A percentile compares a stretch with the other conserved stretches of the same genome.
Conservation (phyloP, 225 moss, liverwort and hornwort genomes). For the Neckera pumila region DNA sequence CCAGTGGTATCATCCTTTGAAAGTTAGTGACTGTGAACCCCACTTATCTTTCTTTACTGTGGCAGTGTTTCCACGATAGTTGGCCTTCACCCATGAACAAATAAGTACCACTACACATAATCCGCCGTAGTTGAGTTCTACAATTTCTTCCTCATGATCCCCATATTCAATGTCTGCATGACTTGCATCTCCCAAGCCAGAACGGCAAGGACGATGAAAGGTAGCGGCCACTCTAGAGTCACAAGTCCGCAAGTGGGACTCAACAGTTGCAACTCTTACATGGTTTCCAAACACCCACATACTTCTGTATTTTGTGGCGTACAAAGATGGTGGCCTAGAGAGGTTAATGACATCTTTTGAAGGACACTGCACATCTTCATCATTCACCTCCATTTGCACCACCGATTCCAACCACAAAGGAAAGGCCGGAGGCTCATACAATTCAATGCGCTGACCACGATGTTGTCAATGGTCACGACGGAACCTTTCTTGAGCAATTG, state of each 20-base stretch:
- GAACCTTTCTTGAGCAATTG: too few species aligned
- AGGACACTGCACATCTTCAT: rapidly evolving
- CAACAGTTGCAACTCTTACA: rapidly evolving
- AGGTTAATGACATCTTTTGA: rapidly evolving
- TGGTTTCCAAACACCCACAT: not conserved
- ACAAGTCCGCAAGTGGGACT: not conserved
- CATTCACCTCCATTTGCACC: rapidly evolving
- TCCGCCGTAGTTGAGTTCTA: not conserved
- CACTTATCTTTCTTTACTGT: not conserved
- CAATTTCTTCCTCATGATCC: not conserved
- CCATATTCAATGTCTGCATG: not conserved
- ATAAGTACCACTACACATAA: not conserved
- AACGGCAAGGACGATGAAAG: not conserved
- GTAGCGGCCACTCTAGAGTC: not conserved
- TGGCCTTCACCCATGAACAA: not conserved
- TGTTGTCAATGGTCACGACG: too few species aligned
- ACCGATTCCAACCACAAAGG: too few species aligned
- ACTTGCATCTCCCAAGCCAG: rapidly evolving
- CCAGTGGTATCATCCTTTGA: not conserved
- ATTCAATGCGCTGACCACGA: too few species aligned
- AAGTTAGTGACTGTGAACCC: not conserved
- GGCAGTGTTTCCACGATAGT: not conserved
- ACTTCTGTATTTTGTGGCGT: not conserved
- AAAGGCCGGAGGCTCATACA: too few species aligned
- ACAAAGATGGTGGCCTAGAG: rapidly evolving